Evolutionary conservation across 2,329 filamentous ascomycete genomes (phyloP), one percentile per base, ranked within the genome.

Genomic region (Tolypocladium paradoxum): DNA sequence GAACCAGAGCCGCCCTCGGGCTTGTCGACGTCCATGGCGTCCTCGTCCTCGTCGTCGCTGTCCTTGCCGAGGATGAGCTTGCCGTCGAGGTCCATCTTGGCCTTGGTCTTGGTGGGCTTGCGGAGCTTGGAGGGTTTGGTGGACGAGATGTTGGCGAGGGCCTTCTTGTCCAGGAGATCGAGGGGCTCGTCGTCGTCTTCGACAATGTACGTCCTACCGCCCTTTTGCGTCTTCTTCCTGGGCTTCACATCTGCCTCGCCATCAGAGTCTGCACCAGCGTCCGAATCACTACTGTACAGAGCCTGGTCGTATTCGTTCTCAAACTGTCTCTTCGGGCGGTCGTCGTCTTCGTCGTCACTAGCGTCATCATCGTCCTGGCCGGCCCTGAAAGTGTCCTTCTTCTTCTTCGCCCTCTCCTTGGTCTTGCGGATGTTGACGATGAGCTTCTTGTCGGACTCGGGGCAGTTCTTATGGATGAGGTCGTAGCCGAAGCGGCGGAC

Each of bases 231-330:
- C 66, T 76, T 73, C 70, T 71, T 75, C 59, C 70, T 73, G 34
- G 64, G 66, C 48, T 62, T 63, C 22, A 53, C 69, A 70, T 69
- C 59, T 73, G 72, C 59, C 78, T 85, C 82, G 54, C 83, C 80
- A 54, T 82, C 83, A 2, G 77, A 82, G 22, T 55, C 66, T 6
- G 60, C 65, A 4, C 61, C 64, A 7, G 76, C 81, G 34, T 84
- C 82, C 5, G 81, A 83, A 51, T 83, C 85, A 60, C 83, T 88
- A 66, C 90, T 91, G 66, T 96, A 96, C 35, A 99, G 82, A n/a
- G 92, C 91, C 69, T 95, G 87, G 68, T 97, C 92, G 68, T 93
- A 96, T 64, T 95, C 92, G 70, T 88, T 95, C 70, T 91, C 90
- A 66, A 95, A 96, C 55, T 83, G 82, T 62, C 80, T 73, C 65